Evolutionary conservation across 768 basidiomycete species (phyloP), one percentile per base, ranked within the genome.

Genomic region (Kwoniella botswanensis): DNA sequence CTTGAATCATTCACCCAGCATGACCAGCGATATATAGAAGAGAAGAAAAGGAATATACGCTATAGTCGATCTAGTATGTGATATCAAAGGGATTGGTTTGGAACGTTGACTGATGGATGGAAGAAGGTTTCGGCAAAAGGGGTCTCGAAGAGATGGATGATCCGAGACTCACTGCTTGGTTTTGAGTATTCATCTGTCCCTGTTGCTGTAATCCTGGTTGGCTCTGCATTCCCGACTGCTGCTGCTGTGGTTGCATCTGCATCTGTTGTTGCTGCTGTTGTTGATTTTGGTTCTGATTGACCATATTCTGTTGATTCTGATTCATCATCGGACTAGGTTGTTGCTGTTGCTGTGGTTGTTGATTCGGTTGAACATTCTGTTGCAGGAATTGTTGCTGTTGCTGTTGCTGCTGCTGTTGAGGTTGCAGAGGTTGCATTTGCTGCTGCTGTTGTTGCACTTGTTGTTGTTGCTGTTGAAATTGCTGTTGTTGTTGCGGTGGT

Each of bases 191-290:
- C 57, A 72, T 68, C 29, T 63, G 61, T 35, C 67, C 61, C n/a
- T 64, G 60, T 13, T 52, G 44, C 62, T 63, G 75, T 60, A 68
- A 72, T 22, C 54, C 60, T 24, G 43, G 68, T 66, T 71, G 71
- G 13, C 44, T 54, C 57, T 35, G 60, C 46, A 46, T 70, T 63
- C 3, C 29, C 63, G 62, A 46, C 22, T 70, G 68, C 22, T 58
- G 55, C 26, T 65, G 63, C 35, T 52, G 59, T 54, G 66, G 55
- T 58, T 68, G 70, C 24, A 57, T 59, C 21, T 55, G 60, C 24
- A 60, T 65, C 62, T 70, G 72, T 35, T 69, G 68, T 35, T 60
- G 64, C 59, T 70, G 68, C 46, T 73, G 72, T 46, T 70, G 65
- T 11, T 67, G 59, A 2, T 68, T 59, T 29, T n/a, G 56, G 10